Conservation (phyloP, 495 filamentous ascomycete species). For the Penicillium atrosanguineum region DNA sequence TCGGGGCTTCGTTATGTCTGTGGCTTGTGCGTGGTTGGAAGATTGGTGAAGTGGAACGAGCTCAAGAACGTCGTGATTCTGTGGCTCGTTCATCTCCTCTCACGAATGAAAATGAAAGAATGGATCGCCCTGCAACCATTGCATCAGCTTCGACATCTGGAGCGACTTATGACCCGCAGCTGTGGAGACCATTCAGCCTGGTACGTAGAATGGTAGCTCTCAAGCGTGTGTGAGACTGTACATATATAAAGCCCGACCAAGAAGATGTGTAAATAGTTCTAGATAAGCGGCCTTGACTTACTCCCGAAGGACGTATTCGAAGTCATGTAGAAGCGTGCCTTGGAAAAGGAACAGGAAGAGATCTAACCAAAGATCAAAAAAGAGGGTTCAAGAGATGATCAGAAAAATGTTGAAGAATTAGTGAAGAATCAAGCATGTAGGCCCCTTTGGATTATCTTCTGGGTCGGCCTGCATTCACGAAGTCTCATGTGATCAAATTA, state of each 20-base stretch:
- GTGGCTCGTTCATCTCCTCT: conserved; percentile 10
- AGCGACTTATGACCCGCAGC: background rate
- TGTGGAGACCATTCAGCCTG: conserved; percentile 30
- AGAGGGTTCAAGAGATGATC: too few relatives aligned
- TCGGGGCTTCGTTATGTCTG: conserved; percentile 53
- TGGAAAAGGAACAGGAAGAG: too few relatives aligned
- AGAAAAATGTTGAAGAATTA: too few relatives aligned
- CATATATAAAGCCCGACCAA: background rate
- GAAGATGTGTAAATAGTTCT: background rate
- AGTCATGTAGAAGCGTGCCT: too few relatives aligned
- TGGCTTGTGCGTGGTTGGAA: conserved; percentile 56
- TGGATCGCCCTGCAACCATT: conserved; percentile 9
- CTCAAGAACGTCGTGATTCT: conserved; percentile 19
- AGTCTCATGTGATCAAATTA: background rate
- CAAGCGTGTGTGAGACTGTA: conserved; percentile 30
- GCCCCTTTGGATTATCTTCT: too few relatives aligned
- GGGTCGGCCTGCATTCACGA: too few relatives aligned
- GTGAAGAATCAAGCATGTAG: too few relatives aligned
- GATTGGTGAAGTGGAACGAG: conserved; percentile 51
- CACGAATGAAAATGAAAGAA: conserved; percentile 13
- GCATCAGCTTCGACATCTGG: background rate
- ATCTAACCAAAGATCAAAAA: too few relatives aligned
- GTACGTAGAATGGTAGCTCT: conserved; percentile 33
- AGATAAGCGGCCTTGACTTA: too few relatives aligned
- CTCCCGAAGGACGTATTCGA: too few relatives aligned